phyloP scores from a whole-genome alignment of 2,329 filamentous ascomycete genomes.

The Diplodia corticola region DNA sequence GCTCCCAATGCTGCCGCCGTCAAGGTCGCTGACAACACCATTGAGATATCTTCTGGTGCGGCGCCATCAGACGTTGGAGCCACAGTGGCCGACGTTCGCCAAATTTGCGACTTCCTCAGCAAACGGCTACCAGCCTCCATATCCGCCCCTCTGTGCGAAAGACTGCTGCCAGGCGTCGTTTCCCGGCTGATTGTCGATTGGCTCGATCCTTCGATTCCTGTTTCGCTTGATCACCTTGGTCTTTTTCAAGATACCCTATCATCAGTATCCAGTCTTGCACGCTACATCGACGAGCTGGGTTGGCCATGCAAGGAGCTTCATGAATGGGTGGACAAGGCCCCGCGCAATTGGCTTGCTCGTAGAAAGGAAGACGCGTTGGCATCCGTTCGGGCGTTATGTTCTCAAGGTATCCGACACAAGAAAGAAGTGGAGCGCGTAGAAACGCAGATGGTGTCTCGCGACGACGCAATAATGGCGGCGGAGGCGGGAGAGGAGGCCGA shows the following conservation, averaged over 20 bases:
- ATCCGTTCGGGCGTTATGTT: slow-evolving; percentile 68
- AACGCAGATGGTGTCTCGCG: slow-evolving; percentile 72
- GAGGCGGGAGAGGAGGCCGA: slow-evolving; percentile 56
- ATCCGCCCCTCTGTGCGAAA: slow-evolving; percentile 59
- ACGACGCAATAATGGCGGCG: slow-evolving; percentile 64
- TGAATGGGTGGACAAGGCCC: slow-evolving; percentile 79
- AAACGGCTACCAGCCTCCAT: slow-evolving; percentile 52
- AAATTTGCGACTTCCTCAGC: slow-evolving; percentile 50
- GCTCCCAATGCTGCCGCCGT: slow-evolving; percentile 37
- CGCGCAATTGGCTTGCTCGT: slow-evolving; percentile 81
- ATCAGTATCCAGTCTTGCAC: slow-evolving; percentile 64
- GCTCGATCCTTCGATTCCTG: slow-evolving; percentile 75
- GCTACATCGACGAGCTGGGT: slow-evolving; percentile 59
- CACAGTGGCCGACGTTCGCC: slow-evolving; percentile 35
- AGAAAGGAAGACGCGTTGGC: slow-evolving; percentile 79
- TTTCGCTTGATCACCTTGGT: slow-evolving; percentile 68
- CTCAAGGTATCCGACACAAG: slow-evolving; percentile 64
- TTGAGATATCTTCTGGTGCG: slow-evolving; percentile 33
- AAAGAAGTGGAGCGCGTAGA: slow-evolving; percentile 80
- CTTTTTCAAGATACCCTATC: slow-evolving; percentile 71
- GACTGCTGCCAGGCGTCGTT: slow-evolving; percentile 69
- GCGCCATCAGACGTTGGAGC: slow-evolving; percentile 34
- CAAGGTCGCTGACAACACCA: slow-evolving; percentile 36
- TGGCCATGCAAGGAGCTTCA: slow-evolving; percentile 67
- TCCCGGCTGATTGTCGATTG: slow-evolving; percentile 69